A percentile compares a stretch with the other conserved stretches of the same genome.
Conservation (phyloP, 192 early-diverging fungal genomes). For the Coemansia biformis region DNA sequence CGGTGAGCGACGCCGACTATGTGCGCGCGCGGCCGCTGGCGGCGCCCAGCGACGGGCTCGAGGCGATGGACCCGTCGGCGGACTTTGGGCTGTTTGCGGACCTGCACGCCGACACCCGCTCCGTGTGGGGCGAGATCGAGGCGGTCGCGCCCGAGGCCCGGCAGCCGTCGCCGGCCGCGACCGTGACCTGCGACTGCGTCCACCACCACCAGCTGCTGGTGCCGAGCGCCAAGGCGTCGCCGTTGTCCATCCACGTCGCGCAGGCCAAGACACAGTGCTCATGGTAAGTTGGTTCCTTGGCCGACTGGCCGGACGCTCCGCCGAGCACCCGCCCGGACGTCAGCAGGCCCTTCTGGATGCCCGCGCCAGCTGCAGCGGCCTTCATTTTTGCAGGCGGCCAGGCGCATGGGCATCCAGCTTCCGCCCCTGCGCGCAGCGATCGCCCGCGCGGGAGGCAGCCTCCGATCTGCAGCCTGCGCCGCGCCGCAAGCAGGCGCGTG, state of each 20-base stretch:
- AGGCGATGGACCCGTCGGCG: slow-evolving; percentile 29
- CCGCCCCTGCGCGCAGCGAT: no score
- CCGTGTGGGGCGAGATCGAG: slow-evolving; percentile 44
- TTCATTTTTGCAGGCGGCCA: no score
- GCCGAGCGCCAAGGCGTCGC: slow-evolving; percentile 6
- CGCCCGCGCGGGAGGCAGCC: no score
- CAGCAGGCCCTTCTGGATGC: no score
- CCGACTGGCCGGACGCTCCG: neutral
- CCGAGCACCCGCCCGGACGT: no score
- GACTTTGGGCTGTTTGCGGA: slow-evolving; percentile 49
- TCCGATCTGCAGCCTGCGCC: no score
- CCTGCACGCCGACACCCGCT: slow-evolving; percentile 24
- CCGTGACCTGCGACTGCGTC: slow-evolving; percentile 34
- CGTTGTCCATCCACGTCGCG: slow-evolving; percentile 44
- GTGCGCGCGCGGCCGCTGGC: slow-evolving; percentile 24
- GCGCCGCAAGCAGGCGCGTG: no score
- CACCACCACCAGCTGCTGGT: slow-evolving; percentile 9
- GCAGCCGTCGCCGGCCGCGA: slow-evolving; percentile 47
- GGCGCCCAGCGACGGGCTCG: slow-evolving; percentile 30
- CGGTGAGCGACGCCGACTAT: slow-evolving; percentile 44
- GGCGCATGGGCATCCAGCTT: no score
- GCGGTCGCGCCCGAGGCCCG: slow-evolving; percentile 27
- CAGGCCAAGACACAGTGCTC: slow-evolving; percentile 41
- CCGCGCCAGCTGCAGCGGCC: neutral
- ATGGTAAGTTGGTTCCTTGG: slow-evolving; percentile 41